These are phyloP conservation scores for Aphanomyces euteiches DNA, from an alignment of 352 stramenopile species.

Conservation along the genomic window DNA sequence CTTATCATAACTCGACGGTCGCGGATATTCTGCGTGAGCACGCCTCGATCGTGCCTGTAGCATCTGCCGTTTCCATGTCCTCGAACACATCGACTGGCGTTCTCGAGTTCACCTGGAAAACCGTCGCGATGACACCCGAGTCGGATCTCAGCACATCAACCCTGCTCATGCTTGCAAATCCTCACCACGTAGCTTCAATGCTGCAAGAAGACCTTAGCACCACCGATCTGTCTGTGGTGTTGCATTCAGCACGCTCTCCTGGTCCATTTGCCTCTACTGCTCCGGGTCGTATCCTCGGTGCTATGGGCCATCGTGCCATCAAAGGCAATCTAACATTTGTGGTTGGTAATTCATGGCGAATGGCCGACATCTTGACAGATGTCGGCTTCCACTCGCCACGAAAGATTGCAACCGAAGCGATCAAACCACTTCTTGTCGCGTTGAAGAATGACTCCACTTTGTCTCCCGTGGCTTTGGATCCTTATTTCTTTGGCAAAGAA, in stretches of 20 bases:
- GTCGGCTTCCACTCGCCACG: slow-evolving; percentile 46
- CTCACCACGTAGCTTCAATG: slow-evolving; percentile 63
- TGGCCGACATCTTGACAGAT: slow-evolving; percentile 54
- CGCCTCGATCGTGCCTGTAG: slow-evolving; percentile 52
- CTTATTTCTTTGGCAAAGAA: slow-evolving; percentile 88
- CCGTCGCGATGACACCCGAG: slow-evolving; percentile 40
- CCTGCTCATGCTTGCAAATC: slow-evolving; percentile 70
- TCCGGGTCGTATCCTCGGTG: slow-evolving; percentile 42
- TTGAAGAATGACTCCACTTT: slow-evolving; percentile 68
- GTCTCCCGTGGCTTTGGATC: slow-evolving; percentile 53
- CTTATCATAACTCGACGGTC: slow-evolving; percentile 31
- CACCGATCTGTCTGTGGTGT: neutral
- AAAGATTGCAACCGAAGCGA: neutral
- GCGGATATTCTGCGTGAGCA: slow-evolving; percentile 43
- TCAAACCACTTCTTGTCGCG: slow-evolving; percentile 41
- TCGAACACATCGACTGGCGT: slow-evolving; percentile 36
- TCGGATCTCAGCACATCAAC: slow-evolving; percentile 30
- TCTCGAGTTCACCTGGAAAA: slow-evolving; percentile 62
- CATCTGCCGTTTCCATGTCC: slow-evolving; percentile 41
- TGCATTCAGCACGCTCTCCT: neutral
- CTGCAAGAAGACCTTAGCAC: slow-evolving; percentile 13
- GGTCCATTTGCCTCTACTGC: slow-evolving; percentile 22
- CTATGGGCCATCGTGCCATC: slow-evolving; percentile 60
- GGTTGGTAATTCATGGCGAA: slow-evolving; percentile 53
- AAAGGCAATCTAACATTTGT: slow-evolving; percentile 82